Conservation (phyloP, 257 asterid species). For the Nicotiana tomentosiformis region DNA sequence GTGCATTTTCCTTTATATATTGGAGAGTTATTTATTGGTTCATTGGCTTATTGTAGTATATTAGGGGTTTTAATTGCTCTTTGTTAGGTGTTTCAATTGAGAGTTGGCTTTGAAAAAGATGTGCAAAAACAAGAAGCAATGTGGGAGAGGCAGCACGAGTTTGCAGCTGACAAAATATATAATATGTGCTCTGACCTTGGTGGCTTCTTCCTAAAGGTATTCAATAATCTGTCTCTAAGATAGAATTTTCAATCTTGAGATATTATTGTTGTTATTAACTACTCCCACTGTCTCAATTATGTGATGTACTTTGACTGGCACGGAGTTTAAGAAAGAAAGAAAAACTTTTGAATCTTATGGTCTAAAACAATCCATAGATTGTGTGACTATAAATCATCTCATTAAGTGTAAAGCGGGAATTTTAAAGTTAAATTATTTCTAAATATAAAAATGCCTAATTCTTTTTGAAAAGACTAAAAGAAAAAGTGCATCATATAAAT, state of each 20-base stretch:
- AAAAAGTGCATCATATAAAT: too few species aligned
- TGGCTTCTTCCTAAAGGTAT: slow-evolving; percentile 95
- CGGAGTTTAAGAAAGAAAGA: too few species aligned
- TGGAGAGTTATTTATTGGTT: not conserved
- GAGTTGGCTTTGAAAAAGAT: slow-evolving; percentile 71
- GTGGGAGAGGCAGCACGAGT: slow-evolving; percentile 96
- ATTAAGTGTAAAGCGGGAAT: too few species aligned
- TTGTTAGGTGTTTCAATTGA: slow-evolving; percentile 71
- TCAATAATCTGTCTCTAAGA: not conserved
- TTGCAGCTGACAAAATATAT: slow-evolving; percentile 91
- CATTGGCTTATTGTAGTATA: not conserved
- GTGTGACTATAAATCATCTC: too few species aligned
- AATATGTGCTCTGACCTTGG: slow-evolving; percentile 92
- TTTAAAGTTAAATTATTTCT: too few species aligned
- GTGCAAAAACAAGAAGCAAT: slow-evolving; percentile 69
- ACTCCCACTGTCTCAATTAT: too few species aligned
- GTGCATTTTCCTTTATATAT: not conserved
- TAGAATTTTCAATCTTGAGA: not conserved
- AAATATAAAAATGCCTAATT: too few species aligned
- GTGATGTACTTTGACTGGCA: too few species aligned
- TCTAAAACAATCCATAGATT: too few species aligned
- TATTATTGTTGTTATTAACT: not conserved
- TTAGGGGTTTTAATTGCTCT: not conserved
- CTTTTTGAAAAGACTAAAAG: too few species aligned
- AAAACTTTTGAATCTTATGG: too few species aligned